Base-by-base conservation (phyloP, 805 yeast genomes). In the Torulaspora franciscae region DNA sequence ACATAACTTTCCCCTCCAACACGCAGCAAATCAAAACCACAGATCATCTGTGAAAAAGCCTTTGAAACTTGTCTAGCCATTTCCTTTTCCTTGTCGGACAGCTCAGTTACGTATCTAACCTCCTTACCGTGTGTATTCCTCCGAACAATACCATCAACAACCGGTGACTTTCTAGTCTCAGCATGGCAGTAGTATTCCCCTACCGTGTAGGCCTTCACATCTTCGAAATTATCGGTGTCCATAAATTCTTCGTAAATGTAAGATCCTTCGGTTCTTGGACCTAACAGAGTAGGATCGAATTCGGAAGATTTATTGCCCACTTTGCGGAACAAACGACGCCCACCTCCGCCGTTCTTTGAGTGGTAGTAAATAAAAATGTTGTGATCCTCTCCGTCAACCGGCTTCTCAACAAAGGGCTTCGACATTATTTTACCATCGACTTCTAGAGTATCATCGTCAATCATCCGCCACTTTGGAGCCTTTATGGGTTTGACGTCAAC, bases 301-400 rank as follows among this genome's bases (percentile, higher is more conserved):
- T 93, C 99, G 23, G 96, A 87, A 0, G 95, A 85, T 67, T 93
- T 93, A 70, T 93, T 93, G 48, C 98, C 99, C 48, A 93, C 95
- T 62, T 93, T 93, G 53, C 99, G 76, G 71, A 93, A 93, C 50
- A 93, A 70, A 41, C 95, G 75, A 49, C 99, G 76, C 23, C 99
- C 99, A 53, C 99, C 99, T 46, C 99, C 99, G 37, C 99, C 99
- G 42, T 85, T 84, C 47, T 83, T 77, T 46, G 78, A 76, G 28
- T 90, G 84, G 64, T 91, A 93, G 67, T 93, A 93, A 32, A 93
- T 90, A 64, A 84, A 86, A 37, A 93, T 91, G 61, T 93, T 93
- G 67, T 93, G 99, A 66, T 93, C 96, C 67, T 93, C 99, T 43
- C 99, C 99, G 65, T 93, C 96, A 3, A 90, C 98, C 0, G 99